A percentile compares a stretch with the other conserved stretches of the same genome.
phyloP scores from a whole-genome alignment of 768 basidiomycete species.

The Panaeolus cyanescens region DNA sequence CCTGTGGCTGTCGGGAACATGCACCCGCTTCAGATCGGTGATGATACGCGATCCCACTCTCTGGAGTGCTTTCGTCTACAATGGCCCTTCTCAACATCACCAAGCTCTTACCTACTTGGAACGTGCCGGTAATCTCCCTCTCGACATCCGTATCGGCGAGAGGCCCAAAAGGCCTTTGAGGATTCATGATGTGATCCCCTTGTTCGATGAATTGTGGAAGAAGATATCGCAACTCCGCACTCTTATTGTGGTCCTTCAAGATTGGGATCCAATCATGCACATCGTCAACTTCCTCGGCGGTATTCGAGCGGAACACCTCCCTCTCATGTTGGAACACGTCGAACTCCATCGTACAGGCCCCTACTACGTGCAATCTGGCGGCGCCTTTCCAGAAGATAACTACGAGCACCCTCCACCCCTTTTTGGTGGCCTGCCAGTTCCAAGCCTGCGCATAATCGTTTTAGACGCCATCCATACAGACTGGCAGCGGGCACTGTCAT shows the following conservation, averaged over 20 bases:
- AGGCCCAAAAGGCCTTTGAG: slow-evolving; percentile 35
- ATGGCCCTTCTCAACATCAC: slow-evolving; percentile 48
- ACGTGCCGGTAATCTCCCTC: slow-evolving; percentile 51
- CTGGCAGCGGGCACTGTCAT: slow-evolving; percentile 50
- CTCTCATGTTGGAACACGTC: slow-evolving; percentile 56
- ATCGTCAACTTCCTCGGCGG: slow-evolving; percentile 50
- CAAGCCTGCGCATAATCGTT: slow-evolving; percentile 49
- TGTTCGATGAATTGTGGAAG: slow-evolving; percentile 53
- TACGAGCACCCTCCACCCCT: slow-evolving; percentile 37
- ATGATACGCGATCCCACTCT: slow-evolving; percentile 50
- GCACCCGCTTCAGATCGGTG: slow-evolving; percentile 39
- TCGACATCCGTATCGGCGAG: slow-evolving; percentile 67
- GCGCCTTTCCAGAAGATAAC: slow-evolving; percentile 35
- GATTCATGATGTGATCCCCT: slow-evolving; percentile 39
- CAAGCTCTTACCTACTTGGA: slow-evolving; percentile 59
- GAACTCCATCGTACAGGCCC: slow-evolving; percentile 63
- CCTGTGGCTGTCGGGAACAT: slow-evolving; percentile 20
- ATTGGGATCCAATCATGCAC: slow-evolving; percentile 54
- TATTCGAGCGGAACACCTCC: slow-evolving; percentile 30
- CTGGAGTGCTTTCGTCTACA: slow-evolving; percentile 71
- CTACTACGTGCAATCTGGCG: slow-evolving; percentile 47
- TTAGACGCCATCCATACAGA: slow-evolving; percentile 64
- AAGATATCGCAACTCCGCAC: slow-evolving; percentile 61
- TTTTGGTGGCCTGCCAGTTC: slow-evolving; percentile 52
- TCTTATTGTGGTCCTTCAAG: slow-evolving; percentile 57